Evolutionary conservation across 345 rosid genomes (phyloP).

Genomic region (Durio zibethinus): DNA sequence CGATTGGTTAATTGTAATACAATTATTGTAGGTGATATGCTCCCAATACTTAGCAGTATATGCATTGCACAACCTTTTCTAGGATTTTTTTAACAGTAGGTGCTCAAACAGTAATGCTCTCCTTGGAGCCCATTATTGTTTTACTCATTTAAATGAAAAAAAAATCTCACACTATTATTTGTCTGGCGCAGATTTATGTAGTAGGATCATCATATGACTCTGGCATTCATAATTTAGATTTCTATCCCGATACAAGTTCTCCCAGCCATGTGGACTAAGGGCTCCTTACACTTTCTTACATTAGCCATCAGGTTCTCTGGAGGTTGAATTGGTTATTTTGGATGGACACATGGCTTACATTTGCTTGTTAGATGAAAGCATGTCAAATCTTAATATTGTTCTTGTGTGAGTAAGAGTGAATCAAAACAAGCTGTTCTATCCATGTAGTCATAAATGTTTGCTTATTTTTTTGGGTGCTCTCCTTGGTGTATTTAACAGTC

Average conservation of each 20-base stretch:
- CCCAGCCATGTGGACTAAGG: slow-evolving; percentile 80
- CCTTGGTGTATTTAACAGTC: not conserved
- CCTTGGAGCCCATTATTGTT: not conserved
- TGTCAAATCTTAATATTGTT: not conserved
- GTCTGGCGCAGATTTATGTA: slow-evolving; percentile 57
- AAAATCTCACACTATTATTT: not conserved
- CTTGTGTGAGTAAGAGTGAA: not conserved
- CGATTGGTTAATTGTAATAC: too few relatives aligned
- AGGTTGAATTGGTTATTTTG: slow-evolving; percentile 1
- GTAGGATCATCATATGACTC: slow-evolving; percentile 67
- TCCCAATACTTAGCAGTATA: not conserved
- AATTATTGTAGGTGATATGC: too few relatives aligned
- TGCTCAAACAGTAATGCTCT: not conserved
- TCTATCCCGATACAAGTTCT: slow-evolving; percentile 69
- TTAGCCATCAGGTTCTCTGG: not conserved
- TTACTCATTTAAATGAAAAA: not conserved
- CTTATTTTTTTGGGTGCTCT: not conserved
- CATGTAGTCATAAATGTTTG: not conserved
- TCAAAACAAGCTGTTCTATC: not conserved
- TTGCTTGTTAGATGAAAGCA: not conserved
- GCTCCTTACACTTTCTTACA: not conserved
- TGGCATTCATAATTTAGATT: slow-evolving; percentile 91
- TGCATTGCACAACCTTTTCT: not conserved
- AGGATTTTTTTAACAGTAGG: not conserved
- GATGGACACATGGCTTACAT: not conserved